phyloP scores from a whole-genome alignment of 1,284 basidiomycete genomes.

The Pseudozyma sp. region DNA sequence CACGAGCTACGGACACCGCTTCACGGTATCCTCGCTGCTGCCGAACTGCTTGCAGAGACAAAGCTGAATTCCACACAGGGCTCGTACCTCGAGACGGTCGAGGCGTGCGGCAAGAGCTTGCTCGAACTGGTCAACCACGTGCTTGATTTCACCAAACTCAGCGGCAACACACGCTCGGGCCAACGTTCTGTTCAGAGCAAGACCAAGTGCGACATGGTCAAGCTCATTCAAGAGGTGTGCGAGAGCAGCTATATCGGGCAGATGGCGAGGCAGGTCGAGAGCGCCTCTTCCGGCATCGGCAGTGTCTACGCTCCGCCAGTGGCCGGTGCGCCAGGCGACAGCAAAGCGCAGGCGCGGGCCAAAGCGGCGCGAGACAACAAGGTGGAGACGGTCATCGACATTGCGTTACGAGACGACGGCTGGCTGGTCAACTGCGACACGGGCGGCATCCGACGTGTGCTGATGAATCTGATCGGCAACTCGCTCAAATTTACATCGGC shows the following conservation, averaged over 20 bases:
- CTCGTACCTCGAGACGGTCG: conserved; percentile 83
- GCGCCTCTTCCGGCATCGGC: conserved; percentile 76
- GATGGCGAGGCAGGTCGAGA: conserved; percentile 77
- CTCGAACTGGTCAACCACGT: conserved; percentile 87
- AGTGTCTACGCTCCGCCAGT: conserved; percentile 84
- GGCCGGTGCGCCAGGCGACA: conserved; percentile 1
- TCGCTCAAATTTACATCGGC: conserved; percentile 89
- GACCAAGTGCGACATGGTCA: conserved; percentile 76
- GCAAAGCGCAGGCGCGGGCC: conserved; percentile 35
- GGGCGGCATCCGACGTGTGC: conserved; percentile 86
- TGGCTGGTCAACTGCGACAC: conserved; percentile 91
- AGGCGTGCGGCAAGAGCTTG: conserved; percentile 70
- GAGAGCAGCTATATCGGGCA: conserved; percentile 96
- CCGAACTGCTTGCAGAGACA: conserved; percentile 87
- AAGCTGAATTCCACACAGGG: conserved; percentile 81
- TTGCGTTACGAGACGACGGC: conserved; percentile 79
- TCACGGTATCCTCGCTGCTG: conserved; percentile 81
- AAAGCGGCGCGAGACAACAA: conserved; percentile 64
- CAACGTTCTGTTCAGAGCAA: conserved; percentile 32
- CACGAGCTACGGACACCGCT: conserved; percentile 76
- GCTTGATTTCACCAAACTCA: conserved; percentile 93
- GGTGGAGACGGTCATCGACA: conserved; percentile 89
- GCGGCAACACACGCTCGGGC: conserved; percentile 74
- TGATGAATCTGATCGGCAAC: conserved; percentile 95
- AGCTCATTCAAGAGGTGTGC: conserved; percentile 91